Base-by-base conservation (phyloP, 495 filamentous ascomycete genomes). In the Aspergillus sclerotiicarbonarius region DNA sequence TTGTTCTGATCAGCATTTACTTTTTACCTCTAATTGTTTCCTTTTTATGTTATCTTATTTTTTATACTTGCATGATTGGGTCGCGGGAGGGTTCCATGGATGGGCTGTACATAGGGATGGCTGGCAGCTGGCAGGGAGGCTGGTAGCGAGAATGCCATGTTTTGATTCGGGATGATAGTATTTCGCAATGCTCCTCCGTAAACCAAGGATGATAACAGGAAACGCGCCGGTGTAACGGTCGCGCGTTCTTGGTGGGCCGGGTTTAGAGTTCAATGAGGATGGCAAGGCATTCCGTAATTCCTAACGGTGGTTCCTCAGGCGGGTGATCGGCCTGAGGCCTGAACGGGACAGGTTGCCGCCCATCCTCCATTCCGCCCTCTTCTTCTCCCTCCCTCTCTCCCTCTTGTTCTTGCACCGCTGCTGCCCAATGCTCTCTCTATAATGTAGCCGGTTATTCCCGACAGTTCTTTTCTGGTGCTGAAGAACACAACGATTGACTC, bases 131-230 rank as follows among this genome's bases (percentile, higher is more conserved):
- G 15, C 4, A 0, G 18, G 8, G 46, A 25, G n/a, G 13, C 46
- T 10, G 50, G 47, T 53, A 53, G n/a, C 50, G 51, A 53, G 51
- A 53, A 53, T 53, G 33, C 51, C 19, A 53, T 43, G 51, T 53
- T 53, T 53, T 53, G 51, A 41, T 41, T 41, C 37, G 3, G 33
- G 33, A 35, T 35, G 9, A n/a, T n/a, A n/a, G n/a, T n/a, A n/a
- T 7, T 35, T 12, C 9, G 13, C 10, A 15, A 41, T 41, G 37
- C 13, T n/a, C 5, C 37, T 41, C 13, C 7, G 5, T n/a, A 41
- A 13, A 41, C 37, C 37, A 4, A 41, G n/a, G 12, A 12, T 4
- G 37, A 25, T 25, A 25, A 25, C 25, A 25, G 5, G 5, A 2
- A 5, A 25, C 25, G 25, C 25, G 25, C 25, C 25, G 2, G 25